Conservation (phyloP, 768 basidiomycete species). For the Podaxis sp. region DNA sequence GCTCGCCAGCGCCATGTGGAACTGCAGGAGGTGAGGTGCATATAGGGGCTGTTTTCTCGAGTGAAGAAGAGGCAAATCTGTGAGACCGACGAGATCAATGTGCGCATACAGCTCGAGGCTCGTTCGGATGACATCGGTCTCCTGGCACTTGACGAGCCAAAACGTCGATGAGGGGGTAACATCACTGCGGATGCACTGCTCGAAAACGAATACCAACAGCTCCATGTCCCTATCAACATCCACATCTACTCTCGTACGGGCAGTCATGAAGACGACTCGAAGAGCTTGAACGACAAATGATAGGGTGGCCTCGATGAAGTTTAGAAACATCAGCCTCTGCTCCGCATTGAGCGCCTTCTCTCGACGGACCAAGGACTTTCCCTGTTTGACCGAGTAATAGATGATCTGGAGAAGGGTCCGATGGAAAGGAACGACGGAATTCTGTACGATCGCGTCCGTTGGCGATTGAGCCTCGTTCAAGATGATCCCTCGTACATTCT, state of each 20-base stretch:
- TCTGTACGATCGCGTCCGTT: constrained; percentile 67
- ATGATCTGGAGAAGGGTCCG: constrained; percentile 75
- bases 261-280: constrained; percentile 64
- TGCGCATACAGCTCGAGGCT: constrained; percentile 74
- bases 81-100: constrained; percentile 68
- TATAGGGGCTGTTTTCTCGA: constrained; percentile 68
- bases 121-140: constrained; percentile 72
- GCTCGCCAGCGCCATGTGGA: constrained; percentile 84
- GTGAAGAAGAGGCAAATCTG: constrained; percentile 63
- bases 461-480: constrained; percentile 76
- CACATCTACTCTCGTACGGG: constrained; percentile 52
- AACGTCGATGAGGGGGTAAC: constrained; percentile 65
- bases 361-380: constrained; percentile 47
- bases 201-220: constrained; percentile 78
- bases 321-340: constrained; percentile 57
- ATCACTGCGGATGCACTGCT: constrained; percentile 72
- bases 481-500: constrained; percentile 63
- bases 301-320: constrained; percentile 62
- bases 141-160: constrained; percentile 83
- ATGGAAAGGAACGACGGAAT: constrained; percentile 71
- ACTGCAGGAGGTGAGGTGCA: constrained; percentile 74
- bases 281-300: constrained; percentile 69
- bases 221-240: constrained; percentile 83
- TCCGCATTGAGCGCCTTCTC: constrained; percentile 56
- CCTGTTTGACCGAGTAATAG: constrained; percentile 73